Percentiles rank a stretch among this genome's conserved stretches.
Evolutionary conservation across 2,329 filamentous ascomycete species (phyloP).

Genomic region (Zarea fungicola): DNA sequence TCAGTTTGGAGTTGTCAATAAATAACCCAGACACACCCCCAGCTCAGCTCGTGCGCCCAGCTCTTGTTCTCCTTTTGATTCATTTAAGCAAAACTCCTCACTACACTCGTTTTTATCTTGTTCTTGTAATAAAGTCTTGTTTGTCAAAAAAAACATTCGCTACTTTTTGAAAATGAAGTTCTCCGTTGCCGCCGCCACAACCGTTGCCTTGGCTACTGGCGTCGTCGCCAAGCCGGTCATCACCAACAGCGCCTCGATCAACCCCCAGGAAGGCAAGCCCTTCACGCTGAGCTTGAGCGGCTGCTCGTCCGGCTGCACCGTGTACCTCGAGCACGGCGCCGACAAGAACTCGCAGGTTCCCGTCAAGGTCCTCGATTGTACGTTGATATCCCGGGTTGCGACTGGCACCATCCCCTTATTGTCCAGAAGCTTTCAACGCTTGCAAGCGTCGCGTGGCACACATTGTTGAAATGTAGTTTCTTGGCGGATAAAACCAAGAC

Average conservation of each 20-base stretch:
- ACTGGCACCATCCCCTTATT: too few relatives aligned
- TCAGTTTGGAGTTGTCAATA: too few relatives aligned
- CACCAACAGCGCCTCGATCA: background rate
- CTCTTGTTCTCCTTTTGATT: too few relatives aligned
- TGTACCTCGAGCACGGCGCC: constrained; percentile 8
- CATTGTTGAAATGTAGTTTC: background rate
- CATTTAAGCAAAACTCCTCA: too few relatives aligned
- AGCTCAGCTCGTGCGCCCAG: too few relatives aligned
- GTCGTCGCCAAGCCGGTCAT: constrained; percentile 10
- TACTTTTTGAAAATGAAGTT: constrained; percentile 9
- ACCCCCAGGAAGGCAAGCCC: constrained; percentile 7
- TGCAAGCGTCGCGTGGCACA: background rate
- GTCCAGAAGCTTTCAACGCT: background rate
- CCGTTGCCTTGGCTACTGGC: constrained; percentile 1
- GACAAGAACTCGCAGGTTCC: background rate
- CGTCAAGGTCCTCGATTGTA: constrained; percentile 2
- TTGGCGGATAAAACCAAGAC: background rate
- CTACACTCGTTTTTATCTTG: too few relatives aligned
- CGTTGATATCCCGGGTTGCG: background rate
- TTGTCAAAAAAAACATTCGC: too few relatives aligned
- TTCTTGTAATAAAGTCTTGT: too few relatives aligned
- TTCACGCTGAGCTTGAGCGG: constrained; percentile 6
- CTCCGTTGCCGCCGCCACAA: constrained; percentile 6
- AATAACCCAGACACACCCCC: too few relatives aligned
- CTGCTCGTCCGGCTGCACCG: constrained; percentile 2